Evolutionary conservation across 2,329 filamentous ascomycete genomes (phyloP).

Genomic region (Venturia aucupariae): DNA sequence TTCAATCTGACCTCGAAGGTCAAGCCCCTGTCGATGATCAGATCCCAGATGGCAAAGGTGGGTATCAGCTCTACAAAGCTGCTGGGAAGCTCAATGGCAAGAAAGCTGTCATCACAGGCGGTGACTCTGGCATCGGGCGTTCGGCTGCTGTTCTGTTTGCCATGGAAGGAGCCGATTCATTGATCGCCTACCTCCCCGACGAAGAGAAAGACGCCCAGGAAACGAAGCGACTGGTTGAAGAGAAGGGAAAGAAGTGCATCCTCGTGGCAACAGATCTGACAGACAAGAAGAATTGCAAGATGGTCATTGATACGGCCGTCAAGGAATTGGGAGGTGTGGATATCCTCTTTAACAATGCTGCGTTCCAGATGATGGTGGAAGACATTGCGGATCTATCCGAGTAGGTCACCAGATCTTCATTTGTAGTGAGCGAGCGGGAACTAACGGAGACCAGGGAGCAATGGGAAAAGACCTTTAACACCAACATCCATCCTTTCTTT

Average conservation of each 20-base stretch:
- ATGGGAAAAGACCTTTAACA: conserved; percentile 71
- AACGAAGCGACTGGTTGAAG: conserved; percentile 62
- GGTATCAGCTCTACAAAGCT: conserved; percentile 61
- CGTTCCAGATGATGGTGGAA: conserved; percentile 63
- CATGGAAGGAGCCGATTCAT: conserved; percentile 66
- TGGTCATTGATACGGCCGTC: conserved; percentile 57
- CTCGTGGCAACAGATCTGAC: conserved; percentile 57
- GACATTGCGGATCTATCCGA: conserved; percentile 64
- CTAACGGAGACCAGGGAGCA: conserved; percentile 47
- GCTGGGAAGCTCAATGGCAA: conserved; percentile 68
- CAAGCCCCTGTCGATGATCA: conserved; percentile 53
- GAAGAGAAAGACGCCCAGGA: conserved; percentile 69
- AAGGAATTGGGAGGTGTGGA: conserved; percentile 60
- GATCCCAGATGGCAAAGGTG: conserved; percentile 58
- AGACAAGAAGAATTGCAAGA: conserved; percentile 58
- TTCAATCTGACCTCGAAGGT: conserved; percentile 46
- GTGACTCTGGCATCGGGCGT: conserved; percentile 70
- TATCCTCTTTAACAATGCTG: conserved; percentile 66
- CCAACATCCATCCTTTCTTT: conserved; percentile 76
- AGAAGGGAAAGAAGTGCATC: conserved; percentile 56
- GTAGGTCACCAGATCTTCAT: conserved; percentile 30
- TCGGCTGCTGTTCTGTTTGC: conserved; percentile 69
- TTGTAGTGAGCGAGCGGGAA: background rate
- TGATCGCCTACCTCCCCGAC: conserved; percentile 65
- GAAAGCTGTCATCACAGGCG: conserved; percentile 71